A percentile compares a stretch with the other conserved stretches of the same genome.
phyloP scores from a whole-genome alignment of 2,329 filamentous ascomycete genomes.

The Beauveria asiatica region DNA sequence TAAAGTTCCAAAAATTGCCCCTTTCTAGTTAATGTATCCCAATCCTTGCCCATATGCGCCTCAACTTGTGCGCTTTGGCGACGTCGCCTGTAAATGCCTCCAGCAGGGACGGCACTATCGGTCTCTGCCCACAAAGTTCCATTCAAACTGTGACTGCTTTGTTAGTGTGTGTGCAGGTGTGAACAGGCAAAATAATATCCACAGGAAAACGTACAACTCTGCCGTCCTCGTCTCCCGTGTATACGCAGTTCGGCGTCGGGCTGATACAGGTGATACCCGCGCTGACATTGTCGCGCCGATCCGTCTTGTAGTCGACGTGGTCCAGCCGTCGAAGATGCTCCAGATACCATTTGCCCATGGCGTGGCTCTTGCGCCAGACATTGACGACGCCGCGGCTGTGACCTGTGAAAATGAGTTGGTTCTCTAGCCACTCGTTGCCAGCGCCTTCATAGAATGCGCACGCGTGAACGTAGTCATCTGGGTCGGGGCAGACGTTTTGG shows the following conservation, averaged over 20 bases:
- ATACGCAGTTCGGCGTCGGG: constrained; percentile 74
- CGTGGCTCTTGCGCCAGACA: constrained; percentile 53
- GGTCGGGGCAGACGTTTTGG: constrained; percentile 63
- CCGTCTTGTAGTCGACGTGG: constrained; percentile 61
- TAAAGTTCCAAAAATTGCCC: not conserved
- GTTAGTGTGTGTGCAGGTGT: constrained; percentile 11
- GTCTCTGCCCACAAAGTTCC: constrained; percentile 51
- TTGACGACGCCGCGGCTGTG: constrained; percentile 80
- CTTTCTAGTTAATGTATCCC: not conserved
- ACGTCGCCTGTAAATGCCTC: not conserved
- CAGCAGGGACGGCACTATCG: constrained; percentile 33
- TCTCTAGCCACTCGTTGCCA: constrained; percentile 85
- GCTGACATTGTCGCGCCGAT: constrained; percentile 46
- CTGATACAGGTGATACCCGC: constrained; percentile 79
- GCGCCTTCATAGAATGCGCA: constrained; percentile 91
- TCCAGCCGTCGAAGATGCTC: constrained; percentile 75
- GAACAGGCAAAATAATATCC: not conserved
- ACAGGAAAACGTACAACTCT: constrained; percentile 54
- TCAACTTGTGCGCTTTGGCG: not conserved
- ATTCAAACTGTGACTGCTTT: constrained; percentile 44
- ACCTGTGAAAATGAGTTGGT: constrained; percentile 79
- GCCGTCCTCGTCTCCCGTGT: constrained; percentile 90
- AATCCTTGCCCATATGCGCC: not conserved
- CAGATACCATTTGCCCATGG: constrained; percentile 60
- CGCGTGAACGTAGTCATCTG: constrained; percentile 69